Conservation (phyloP, 805 yeast species). For the Dipodascus albidus region DNA sequence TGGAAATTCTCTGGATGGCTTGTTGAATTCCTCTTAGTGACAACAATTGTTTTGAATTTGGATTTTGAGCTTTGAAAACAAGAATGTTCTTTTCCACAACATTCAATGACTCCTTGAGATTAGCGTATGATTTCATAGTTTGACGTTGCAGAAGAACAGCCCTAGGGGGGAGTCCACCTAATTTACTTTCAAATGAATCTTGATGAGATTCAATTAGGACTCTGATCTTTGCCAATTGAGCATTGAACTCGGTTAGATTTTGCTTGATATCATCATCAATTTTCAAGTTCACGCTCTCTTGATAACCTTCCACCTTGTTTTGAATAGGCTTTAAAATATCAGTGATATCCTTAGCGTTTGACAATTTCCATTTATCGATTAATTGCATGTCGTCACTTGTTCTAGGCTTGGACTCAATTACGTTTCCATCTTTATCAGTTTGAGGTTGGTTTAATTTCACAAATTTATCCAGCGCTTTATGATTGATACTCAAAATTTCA, state of each 20-base stretch:
- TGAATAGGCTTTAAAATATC: neutral
- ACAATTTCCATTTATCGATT: slow-evolving; percentile 9
- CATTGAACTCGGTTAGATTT: neutral
- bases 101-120: neutral
- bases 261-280: neutral
- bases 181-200: neutral
- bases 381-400: slow-evolving; percentile 7
- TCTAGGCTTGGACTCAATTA: neutral
- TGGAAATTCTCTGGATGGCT: neutral
- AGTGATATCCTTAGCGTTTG: slow-evolving; percentile 5
- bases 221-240: neutral
- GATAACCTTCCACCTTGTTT: neutral
- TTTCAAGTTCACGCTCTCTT: neutral
- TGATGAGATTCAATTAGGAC: neutral
- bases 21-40: neutral
- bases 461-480: neutral
- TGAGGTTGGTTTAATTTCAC: neutral
- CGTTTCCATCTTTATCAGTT: slow-evolving; percentile 2
- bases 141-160: slow-evolving; percentile 1
- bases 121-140: neutral
- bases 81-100: neutral
- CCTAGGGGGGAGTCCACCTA: neutral
- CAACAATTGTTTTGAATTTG: neutral
- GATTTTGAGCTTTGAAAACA: neutral
- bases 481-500: slow-evolving; percentile 3